Percentiles rank a stretch among this genome's conserved stretches.
Evolutionary conservation across 2,329 filamentous ascomycete genomes (phyloP).

Genomic region (Nothopassalora personata): DNA sequence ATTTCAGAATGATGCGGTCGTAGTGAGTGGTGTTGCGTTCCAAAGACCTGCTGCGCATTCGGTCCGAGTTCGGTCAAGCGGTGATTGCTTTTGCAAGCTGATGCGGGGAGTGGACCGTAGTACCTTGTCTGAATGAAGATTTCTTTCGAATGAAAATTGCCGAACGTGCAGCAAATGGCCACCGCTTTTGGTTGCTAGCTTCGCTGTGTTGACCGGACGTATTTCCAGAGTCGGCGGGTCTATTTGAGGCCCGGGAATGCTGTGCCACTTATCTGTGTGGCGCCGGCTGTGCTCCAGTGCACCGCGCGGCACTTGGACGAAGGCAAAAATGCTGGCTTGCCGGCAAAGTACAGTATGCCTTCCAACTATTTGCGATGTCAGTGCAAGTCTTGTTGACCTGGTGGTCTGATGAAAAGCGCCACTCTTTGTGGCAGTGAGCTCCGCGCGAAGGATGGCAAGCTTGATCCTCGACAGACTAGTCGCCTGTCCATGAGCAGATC

Average conservation of each 20-base stretch:
- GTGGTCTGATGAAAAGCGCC: too few relatives aligned
- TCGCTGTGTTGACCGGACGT: conserved; percentile 7
- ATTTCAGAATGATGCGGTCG: not conserved
- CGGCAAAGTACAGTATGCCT: too few relatives aligned
- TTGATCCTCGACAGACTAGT: not conserved
- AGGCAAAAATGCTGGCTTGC: not conserved
- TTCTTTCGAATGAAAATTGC: conserved; percentile 12
- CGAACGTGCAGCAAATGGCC: conserved; percentile 9
- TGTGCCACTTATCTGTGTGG: not conserved
- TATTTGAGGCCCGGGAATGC: conserved; percentile 6
- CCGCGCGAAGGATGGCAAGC: not conserved
- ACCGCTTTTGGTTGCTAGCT: conserved; percentile 8
- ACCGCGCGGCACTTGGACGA: not conserved
- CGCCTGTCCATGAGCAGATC: conserved; percentile 2
- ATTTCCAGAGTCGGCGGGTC: conserved; percentile 11
- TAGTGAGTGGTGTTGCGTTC: not conserved
- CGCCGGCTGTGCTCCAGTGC: not conserved
- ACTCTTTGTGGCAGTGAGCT: not conserved
- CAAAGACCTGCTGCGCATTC: not conserved
- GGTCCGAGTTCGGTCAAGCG: conserved; percentile 2
- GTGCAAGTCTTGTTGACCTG: too few relatives aligned
- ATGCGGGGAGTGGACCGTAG: conserved; percentile 2
- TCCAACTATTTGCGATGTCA: too few relatives aligned
- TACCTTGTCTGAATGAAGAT: conserved; percentile 1
- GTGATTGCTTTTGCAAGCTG: not conserved